A percentile compares a stretch with the other conserved stretches of the same genome.
These are phyloP conservation scores for Excoecaria cochinchinensis DNA, from an alignment of 345 rosid species.

Conservation along the genomic window DNA sequence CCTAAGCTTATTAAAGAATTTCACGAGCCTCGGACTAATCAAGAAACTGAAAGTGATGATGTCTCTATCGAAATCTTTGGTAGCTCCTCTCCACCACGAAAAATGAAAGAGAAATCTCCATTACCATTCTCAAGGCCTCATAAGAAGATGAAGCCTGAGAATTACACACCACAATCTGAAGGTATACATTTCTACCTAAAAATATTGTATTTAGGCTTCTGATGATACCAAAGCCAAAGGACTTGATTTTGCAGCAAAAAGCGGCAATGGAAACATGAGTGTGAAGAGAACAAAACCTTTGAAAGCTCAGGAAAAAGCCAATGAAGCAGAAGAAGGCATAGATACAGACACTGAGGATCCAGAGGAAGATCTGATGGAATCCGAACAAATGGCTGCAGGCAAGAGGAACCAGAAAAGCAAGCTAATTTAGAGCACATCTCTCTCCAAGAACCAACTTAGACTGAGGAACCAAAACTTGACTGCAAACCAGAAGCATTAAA, in stretches of 20 bases:
- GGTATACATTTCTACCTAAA: not conserved
- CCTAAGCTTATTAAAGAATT: not conserved
- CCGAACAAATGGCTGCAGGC: too few species aligned
- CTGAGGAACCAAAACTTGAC: too few species aligned
- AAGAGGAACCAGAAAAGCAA: too few species aligned
- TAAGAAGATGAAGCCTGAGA: not conserved
- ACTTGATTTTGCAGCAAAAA: constrained; percentile 1
- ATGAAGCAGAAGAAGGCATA: too few species aligned
- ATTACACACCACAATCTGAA: not conserved
- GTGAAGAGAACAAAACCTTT: not conserved
- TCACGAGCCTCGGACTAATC: not conserved
- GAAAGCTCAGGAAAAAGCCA: not conserved
- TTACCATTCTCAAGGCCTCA: not conserved
- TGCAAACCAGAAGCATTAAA: too few species aligned
- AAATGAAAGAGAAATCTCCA: not conserved
- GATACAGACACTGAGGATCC: too few species aligned
- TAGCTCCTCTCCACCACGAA: not conserved
- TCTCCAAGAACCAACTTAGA: too few species aligned
- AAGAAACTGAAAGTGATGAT: not conserved
- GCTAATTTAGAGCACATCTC: too few species aligned
- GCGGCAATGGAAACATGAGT: not conserved
- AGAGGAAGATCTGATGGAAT: too few species aligned
- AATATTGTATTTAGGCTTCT: not conserved
- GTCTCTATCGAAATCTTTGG: not conserved
- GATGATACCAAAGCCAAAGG: not conserved